Evolutionary conservation across 148 eudicot genomes (phyloP).

Genomic region (Fagopyrum homotropicum): DNA sequence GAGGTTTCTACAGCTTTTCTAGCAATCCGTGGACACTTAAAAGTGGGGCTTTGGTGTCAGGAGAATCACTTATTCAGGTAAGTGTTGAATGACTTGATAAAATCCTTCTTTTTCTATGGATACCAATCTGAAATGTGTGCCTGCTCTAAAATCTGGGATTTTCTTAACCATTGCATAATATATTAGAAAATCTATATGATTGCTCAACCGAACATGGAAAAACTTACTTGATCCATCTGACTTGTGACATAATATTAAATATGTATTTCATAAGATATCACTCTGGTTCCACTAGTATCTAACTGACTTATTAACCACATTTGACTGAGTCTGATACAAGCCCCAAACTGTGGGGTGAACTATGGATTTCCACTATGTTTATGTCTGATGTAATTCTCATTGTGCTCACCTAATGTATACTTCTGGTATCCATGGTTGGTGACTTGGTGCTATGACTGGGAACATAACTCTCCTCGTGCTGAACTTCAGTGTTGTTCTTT

Average conservation of each 20-base stretch:
- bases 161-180: neutral
- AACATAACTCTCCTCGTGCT: neutral
- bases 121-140: neutral
- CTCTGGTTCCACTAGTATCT: neutral
- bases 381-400: no score
- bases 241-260: neutral
- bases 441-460: neutral
- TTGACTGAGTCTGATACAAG: neutral
- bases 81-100: constrained; percentile 18
- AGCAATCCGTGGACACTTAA: constrained; percentile 93
- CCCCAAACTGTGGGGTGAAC: no score
- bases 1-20: constrained; percentile 65
- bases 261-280: neutral
- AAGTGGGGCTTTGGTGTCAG: constrained; percentile 63
- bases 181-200: neutral
- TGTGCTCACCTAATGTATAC: no score
- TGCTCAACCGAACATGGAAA: neutral
- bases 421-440: neutral
- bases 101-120: neutral
- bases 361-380: no score
- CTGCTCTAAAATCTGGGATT: neutral
- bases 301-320: neutral
- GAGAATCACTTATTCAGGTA: constrained; percentile 89
- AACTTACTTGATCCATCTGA: neutral
- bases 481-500: neutral